Evolutionary conservation across 2,329 filamentous ascomycete genomes (phyloP), one percentile per base, ranked within the genome.

Genomic region (Colletotrichum incanum): DNA sequence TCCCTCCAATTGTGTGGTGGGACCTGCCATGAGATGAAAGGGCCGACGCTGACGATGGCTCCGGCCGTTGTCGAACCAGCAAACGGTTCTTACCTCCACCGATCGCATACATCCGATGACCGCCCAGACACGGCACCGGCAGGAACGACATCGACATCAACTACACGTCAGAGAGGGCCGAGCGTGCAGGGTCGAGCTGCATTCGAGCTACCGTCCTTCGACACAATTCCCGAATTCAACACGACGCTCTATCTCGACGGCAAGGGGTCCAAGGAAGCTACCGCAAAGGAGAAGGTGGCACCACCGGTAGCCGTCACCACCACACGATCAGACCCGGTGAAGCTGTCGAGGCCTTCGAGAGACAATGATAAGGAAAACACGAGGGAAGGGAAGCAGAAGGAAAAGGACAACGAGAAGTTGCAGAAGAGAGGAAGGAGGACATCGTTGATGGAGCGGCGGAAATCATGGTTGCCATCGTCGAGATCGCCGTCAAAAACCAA

Each of bases 191-290:
- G 76, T 66, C 77, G 84, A 28, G 80, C 85, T 18, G 78, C 80
- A 70, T 88, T 89, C 78, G 86, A 88, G 70, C 80, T 90, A 43
- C 85, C 87, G 47, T 85, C 86, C 0, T 87, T 90, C 78, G 85
- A 89, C 73, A 82, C 86, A 75, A 84, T 84, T 74, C 81, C 84
- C 74, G 81, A 86, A 52, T 82, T 90, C 76, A 84, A 88, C 75
- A 84, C 84, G 5, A 84, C 82, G 23, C 78, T 88, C 37, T 84
- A 81, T 55, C 77, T 86, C 74, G 79, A 81, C 71, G 76, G 74
- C 75, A 79, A 78, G 56, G 56, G 60, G 16, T 34, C 76, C 12
- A 47, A 75, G 28, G 75, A 75, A 41, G 58, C 73, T 64, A 60
- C 73, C 63, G 73, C 77, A 74, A 74, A 80, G 78, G 79, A 79